These are phyloP conservation scores for Jamesozyma gamospora DNA, from an alignment of 805 yeast genomes.

Conservation along the genomic window DNA sequence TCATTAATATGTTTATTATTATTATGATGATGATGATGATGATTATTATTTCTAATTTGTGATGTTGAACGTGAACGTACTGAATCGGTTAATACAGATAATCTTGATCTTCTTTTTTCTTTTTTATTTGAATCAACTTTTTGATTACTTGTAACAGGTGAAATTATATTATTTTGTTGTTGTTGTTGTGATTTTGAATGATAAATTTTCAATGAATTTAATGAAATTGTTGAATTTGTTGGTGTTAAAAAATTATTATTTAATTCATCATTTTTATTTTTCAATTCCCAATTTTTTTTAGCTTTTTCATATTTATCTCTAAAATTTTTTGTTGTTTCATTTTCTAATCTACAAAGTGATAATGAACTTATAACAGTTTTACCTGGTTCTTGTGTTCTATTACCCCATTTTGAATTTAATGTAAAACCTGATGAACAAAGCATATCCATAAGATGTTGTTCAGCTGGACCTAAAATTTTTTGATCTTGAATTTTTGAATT, in stretches of 20 bases:
- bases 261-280: slow-evolving; percentile 2
- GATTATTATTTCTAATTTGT: slow-evolving; percentile 29
- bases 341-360: slow-evolving; percentile 30
- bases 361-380: slow-evolving; percentile 81
- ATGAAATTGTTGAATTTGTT: slow-evolving; percentile 8
- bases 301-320: slow-evolving; percentile 19
- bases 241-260: slow-evolving; percentile 8
- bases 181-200: slow-evolving; percentile 22
- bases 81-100: slow-evolving; percentile 52
- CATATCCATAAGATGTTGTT: slow-evolving; percentile 91
- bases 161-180: slow-evolving; percentile 1
- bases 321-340: slow-evolving; percentile 31
- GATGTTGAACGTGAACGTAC: slow-evolving; percentile 52
- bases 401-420: slow-evolving; percentile 70
- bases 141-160: slow-evolving; percentile 19
- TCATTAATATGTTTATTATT: slow-evolving; percentile 20
- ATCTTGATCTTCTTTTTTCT: slow-evolving; percentile 41
- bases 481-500: slow-evolving; percentile 35
- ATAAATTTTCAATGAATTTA: slow-evolving; percentile 5
- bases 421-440: slow-evolving; percentile 79
- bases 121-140: too few relatives aligned
- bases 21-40: slow-evolving; percentile 10
- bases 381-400: slow-evolving; percentile 75
- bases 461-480: slow-evolving; percentile 72
- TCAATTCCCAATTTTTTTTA: slow-evolving; percentile 17